phyloP scores from a whole-genome alignment of 2,329 filamentous ascomycete genomes.

The Paecilomyces variotii region DNA sequence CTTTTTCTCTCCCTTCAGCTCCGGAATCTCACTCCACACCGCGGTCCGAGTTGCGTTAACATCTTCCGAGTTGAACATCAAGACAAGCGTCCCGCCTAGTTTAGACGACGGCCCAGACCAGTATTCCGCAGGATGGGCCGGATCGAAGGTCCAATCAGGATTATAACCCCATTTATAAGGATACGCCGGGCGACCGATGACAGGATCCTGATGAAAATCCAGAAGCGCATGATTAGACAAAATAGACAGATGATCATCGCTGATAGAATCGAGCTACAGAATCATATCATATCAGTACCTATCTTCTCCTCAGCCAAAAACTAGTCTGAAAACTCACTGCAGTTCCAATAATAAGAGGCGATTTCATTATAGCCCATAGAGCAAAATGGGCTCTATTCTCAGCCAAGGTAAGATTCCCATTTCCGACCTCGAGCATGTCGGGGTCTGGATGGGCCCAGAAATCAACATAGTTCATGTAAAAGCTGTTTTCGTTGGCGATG shows the following conservation, averaged over 20 bases:
- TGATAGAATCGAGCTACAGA: constrained; percentile 27
- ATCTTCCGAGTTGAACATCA: constrained; percentile 25
- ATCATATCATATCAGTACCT: not conserved
- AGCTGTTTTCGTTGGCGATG: constrained; percentile 45
- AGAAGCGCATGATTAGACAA: constrained; percentile 36
- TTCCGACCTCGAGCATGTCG: constrained; percentile 47
- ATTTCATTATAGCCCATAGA: constrained; percentile 46
- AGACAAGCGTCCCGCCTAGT: constrained; percentile 19
- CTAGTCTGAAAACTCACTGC: constrained; percentile 11
- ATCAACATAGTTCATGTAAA: constrained; percentile 35
- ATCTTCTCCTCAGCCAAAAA: not conserved
- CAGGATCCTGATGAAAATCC: constrained; percentile 41
- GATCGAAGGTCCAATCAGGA: constrained; percentile 25
- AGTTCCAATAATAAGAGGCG: constrained; percentile 43
- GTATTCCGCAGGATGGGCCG: constrained; percentile 26
- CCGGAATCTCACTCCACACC: constrained; percentile 22
- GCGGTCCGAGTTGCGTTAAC: constrained; percentile 15
- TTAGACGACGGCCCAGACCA: constrained; percentile 26
- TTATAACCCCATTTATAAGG: constrained; percentile 35
- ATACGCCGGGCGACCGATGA: constrained; percentile 34
- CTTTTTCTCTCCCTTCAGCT: constrained; percentile 10
- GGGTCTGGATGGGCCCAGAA: constrained; percentile 47
- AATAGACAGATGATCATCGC: constrained; percentile 29
- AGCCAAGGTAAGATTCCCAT: constrained; percentile 37
- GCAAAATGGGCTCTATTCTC: constrained; percentile 46